Percentiles rank a stretch among this genome's conserved stretches.
These are phyloP conservation scores for Skeletonema costatum DNA, from an alignment of 108 stramenopile genomes.

Conservation along the genomic window DNA sequence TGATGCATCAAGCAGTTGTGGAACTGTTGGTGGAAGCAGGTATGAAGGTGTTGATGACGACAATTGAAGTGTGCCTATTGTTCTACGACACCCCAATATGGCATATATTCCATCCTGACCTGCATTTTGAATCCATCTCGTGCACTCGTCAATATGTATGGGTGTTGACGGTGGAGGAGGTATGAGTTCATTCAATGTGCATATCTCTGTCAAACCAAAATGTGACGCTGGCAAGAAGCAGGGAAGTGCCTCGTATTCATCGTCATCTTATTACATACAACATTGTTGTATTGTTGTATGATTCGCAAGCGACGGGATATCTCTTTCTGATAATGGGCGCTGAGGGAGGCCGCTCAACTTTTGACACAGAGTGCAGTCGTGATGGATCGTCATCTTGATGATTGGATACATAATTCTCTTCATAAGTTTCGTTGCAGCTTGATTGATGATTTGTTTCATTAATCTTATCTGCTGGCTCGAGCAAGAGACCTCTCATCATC, in stretches of 20 bases:
- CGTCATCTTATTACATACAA: no score
- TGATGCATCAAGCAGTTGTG: slow-evolving; percentile 24
- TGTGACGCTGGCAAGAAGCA: slow-evolving; percentile 15
- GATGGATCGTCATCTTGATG: no score
- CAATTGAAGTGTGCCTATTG: slow-evolving; percentile 11
- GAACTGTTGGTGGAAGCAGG: slow-evolving; percentile 19
- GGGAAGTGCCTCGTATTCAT: not conserved
- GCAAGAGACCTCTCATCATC: no score
- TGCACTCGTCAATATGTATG: slow-evolving; percentile 15
- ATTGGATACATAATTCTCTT: no score
- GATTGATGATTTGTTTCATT: no score
- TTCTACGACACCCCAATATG: slow-evolving; percentile 21
- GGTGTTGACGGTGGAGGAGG: not conserved
- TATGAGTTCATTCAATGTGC: slow-evolving; percentile 1
- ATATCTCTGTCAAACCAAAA: slow-evolving; percentile 17
- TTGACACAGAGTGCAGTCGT: not conserved
- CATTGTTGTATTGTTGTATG: slow-evolving; percentile 13
- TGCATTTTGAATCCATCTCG: slow-evolving; percentile 18
- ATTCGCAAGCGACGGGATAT: not conserved
- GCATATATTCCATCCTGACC: slow-evolving; percentile 15
- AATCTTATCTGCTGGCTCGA: no score
- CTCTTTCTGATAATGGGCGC: slow-evolving; percentile 8
- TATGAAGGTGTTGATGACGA: not conserved
- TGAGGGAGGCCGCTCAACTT: slow-evolving; percentile 8
- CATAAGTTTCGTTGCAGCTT: no score